These are phyloP conservation scores for Zopfochytrium polystomum DNA, from an alignment of 371 early-diverging fungal species.

Conservation along the genomic window DNA sequence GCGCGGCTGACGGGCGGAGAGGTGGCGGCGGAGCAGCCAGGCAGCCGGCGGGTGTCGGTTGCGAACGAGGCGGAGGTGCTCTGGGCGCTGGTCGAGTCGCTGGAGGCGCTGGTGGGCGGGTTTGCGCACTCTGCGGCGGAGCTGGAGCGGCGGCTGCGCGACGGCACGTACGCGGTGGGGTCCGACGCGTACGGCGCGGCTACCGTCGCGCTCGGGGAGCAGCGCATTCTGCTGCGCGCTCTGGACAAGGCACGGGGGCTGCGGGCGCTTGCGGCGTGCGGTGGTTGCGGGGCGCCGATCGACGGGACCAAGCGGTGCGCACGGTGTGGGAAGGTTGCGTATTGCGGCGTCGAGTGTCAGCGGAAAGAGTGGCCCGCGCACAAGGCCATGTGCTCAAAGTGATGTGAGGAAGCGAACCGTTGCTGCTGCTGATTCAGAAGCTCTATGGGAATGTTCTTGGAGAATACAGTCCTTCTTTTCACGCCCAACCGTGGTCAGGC, in stretches of 20 bases:
- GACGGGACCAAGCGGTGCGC: constrained; percentile 3
- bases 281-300: constrained; percentile 3
- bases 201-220: constrained; percentile 4
- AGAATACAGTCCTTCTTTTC: no score
- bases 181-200: constrained; percentile 13
- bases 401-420: no score
- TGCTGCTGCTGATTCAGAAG: no score
- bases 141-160: not conserved
- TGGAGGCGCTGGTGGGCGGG: constrained; percentile 4
- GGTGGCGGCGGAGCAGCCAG: not conserved
- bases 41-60: not conserved
- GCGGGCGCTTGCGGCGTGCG: constrained; percentile 5
- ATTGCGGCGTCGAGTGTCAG: constrained; percentile 15
- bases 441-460: no score
- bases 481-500: no score
- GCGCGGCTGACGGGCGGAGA: not conserved
- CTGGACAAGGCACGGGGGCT: constrained; percentile 1
- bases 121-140: not conserved
- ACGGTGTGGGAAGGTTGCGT: constrained; percentile 8
- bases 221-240: constrained; percentile 5
- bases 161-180: not conserved
- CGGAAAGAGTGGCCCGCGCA: constrained; percentile 7
- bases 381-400: constrained; percentile 5
- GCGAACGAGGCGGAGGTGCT: constrained; percentile 11
- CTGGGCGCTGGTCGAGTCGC: constrained; percentile 9